Evolutionary conservation across 2,329 filamentous ascomycete species (phyloP), one percentile per base, ranked within the genome.

Genomic region (Sporothrix euskadiensis): DNA sequence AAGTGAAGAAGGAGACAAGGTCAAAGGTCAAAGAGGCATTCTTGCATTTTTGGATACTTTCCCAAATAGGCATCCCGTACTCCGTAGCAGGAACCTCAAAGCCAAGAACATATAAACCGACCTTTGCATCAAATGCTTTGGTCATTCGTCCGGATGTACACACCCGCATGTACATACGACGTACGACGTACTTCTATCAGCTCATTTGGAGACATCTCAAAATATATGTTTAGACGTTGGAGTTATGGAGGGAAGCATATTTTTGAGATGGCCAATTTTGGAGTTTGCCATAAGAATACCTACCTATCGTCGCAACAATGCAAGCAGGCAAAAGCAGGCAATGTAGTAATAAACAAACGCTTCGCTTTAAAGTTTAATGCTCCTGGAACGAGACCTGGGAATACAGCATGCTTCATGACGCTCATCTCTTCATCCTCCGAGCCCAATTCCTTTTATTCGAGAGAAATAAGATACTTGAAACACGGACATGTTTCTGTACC

Each of bases 361-460:
- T 61, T 22, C 32, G 57, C 57, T 61, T 9, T 39, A 22, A 22
- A 49, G 1, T 49, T 49, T 16, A 49, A 49, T 16, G 32, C 6
- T 22, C 57, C 7, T 35, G 35, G 44, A 19, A 49, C 14, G 7
- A 2, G 9, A 44, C 3, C 44, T 49, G 44, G 44, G 44, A 41
- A 47, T 47, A 65, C 3, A 22, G 30, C n/a, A 65, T 65, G n/a
- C 61, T 65, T n/a, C 39, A 65, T 30, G n/a, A 47, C 61, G 61
- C 61, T 66, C 61, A 19, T 47, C 61, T 30, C n/a, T 66, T 66
- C 12, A 12, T n/a, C 30, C 56, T 7, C 16, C 12, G 1, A n/a
- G 3, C 14, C 2, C 54, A 57, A 32, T 57, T 26, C 35, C 4
- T 35, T 35, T 14, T 10, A 35, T 32, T 32, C 3, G n/a, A 12